phyloP scores from a whole-genome alignment of 1,284 basidiomycete genomes.

The Peniophora sp. region DNA sequence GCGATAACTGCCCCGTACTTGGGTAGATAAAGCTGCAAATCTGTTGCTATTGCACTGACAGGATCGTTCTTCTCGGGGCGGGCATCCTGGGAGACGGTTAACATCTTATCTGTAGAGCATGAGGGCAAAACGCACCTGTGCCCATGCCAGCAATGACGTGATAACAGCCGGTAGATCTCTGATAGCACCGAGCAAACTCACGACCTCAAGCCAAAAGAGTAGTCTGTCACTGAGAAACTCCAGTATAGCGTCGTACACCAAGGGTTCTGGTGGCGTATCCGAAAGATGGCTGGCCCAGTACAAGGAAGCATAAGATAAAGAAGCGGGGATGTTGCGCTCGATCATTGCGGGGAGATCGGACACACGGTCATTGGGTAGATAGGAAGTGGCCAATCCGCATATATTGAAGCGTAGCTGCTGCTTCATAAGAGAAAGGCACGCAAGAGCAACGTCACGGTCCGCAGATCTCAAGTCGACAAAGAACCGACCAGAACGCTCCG shows the following conservation, averaged over 20 bases:
- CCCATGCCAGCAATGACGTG: background rate
- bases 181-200: conserved; percentile 6
- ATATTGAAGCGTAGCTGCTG: conserved; percentile 10
- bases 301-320: conserved; percentile 8
- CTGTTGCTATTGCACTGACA: conserved; percentile 7
- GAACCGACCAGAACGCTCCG: background rate
- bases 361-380: conserved; percentile 8
- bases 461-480: conserved; percentile 2
- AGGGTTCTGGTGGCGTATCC: background rate
- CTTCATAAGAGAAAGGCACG: conserved; percentile 2
- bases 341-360: background rate
- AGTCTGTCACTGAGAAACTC: conserved; percentile 6
- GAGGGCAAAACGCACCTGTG: background rate
- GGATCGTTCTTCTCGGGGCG: background rate
- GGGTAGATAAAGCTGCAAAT: conserved; percentile 1
- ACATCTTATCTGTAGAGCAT: background rate
- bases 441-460: conserved; percentile 2
- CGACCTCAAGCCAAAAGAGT: conserved; percentile 13
- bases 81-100: background rate
- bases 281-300: conserved; percentile 11
- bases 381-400: conserved; percentile 7
- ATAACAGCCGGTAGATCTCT: background rate
- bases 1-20: conserved; percentile 1
- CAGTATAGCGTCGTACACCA: background rate
- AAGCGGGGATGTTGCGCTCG: conserved; percentile 1